Percentiles rank a stretch among this genome's conserved stretches.
Evolutionary conservation across 352 stramenopile genomes (phyloP).

Genomic region (Phytophthora europaea): DNA sequence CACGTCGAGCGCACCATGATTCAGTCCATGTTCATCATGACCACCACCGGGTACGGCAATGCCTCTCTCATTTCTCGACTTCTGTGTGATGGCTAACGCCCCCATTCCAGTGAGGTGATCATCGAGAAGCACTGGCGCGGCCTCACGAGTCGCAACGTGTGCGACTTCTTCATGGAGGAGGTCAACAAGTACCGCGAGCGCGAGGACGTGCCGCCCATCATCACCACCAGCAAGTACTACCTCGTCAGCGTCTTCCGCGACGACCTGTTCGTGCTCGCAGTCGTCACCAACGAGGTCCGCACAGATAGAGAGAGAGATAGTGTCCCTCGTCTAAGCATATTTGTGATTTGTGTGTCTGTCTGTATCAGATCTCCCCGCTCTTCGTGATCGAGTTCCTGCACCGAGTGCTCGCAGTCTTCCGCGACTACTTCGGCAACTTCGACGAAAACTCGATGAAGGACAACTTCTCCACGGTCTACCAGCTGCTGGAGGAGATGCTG

Average conservation of each 20-base stretch:
- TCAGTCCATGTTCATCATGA: slow-evolving; percentile 98
- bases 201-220: slow-evolving; percentile 91
- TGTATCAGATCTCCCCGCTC: slow-evolving; percentile 74
- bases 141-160: slow-evolving; percentile 95
- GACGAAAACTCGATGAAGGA: slow-evolving; percentile 98
- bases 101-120: slow-evolving; percentile 91
- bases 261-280: slow-evolving; percentile 96
- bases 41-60: slow-evolving; percentile 82
- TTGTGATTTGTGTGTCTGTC: not conserved
- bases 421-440: slow-evolving; percentile 97
- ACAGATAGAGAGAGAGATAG: not conserved
- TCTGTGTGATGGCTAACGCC: slow-evolving; percentile 20
- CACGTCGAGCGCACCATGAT: slow-evolving; percentile 83
- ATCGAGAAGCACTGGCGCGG: slow-evolving; percentile 99
- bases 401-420: slow-evolving; percentile 96
- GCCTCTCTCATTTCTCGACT: not conserved
- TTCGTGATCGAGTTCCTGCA: slow-evolving; percentile 98
- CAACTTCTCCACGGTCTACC: slow-evolving; percentile 98
- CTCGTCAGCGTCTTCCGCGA: slow-evolving; percentile 95
- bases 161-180: slow-evolving; percentile 98
- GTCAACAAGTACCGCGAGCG: slow-evolving; percentile 94
- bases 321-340: not conserved
- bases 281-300: slow-evolving; percentile 94
- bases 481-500: slow-evolving; percentile 97
- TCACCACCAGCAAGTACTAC: slow-evolving; percentile 91